Evolutionary conservation across 2,329 filamentous ascomycete species (phyloP).

Genomic region (Trichoderma simmonsii): DNA sequence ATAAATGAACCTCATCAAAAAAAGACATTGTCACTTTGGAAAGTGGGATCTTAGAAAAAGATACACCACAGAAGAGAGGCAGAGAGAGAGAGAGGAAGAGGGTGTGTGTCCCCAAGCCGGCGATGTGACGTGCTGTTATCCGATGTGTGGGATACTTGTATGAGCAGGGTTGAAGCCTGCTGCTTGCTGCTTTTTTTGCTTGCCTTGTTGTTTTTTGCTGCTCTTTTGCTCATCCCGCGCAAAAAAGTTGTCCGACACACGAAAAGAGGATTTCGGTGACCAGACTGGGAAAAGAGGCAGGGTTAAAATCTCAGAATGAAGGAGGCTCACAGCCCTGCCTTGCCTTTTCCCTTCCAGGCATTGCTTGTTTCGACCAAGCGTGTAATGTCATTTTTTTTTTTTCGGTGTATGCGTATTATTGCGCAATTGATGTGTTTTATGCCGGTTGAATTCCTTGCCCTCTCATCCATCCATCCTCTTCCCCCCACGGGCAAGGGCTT

Average conservation of each 20-base stretch:
- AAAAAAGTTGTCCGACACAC: background rate
- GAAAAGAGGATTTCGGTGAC: background rate
- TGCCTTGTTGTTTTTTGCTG: background rate
- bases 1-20: background rate
- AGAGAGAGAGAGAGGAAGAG: background rate
- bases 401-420: background rate
- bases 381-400: too few relatives aligned
- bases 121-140: slow-evolving; percentile 6
- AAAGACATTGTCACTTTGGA: background rate
- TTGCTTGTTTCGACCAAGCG: background rate
- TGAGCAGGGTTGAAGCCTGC: background rate
- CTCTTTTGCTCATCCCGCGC: background rate
- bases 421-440: background rate
- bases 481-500: background rate
- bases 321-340: background rate
- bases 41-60: background rate
- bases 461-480: background rate
- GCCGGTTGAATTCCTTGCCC: background rate
- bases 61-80: background rate
- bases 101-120: background rate
- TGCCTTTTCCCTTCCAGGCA: background rate
- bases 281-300: background rate
- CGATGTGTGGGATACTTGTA: background rate
- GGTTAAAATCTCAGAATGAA: background rate
- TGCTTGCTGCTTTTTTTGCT: background rate